Conservation (phyloP, 106 monocot species). For the Dendrobium officinale region DNA sequence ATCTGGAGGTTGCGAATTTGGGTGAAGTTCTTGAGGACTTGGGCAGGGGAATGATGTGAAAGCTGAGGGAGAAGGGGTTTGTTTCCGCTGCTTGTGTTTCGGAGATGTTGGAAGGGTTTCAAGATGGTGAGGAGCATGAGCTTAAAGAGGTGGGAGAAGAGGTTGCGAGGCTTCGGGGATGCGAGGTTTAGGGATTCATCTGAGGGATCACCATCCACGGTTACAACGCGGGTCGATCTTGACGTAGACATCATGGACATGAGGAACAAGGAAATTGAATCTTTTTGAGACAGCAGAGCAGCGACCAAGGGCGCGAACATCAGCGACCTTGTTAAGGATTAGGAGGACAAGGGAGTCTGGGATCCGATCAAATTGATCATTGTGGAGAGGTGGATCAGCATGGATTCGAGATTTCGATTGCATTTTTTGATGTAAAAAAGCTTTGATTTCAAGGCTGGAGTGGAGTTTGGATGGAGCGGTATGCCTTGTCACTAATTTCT, state of each 20-base stretch:
- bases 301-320: conserved; percentile 67
- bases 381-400: conserved; percentile 27
- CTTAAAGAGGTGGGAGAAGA: conserved; percentile 64
- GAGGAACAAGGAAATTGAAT: conserved; percentile 57
- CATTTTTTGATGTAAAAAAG: neutral
- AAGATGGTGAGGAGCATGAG: conserved; percentile 48
- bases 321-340: conserved; percentile 69
- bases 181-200: conserved; percentile 44
- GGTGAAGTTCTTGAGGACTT: conserved; percentile 72
- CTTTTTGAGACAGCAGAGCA: conserved; percentile 65
- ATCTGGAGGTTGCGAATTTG: conserved; percentile 48
- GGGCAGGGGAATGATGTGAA: conserved; percentile 69
- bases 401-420: neutral
- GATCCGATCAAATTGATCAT: conserved; percentile 55
- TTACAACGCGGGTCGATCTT: conserved; percentile 73
- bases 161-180: conserved; percentile 40
- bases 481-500: neutral
- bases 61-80: conserved; percentile 63
- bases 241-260: conserved; percentile 60
- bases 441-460: neutral
- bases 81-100: conserved; percentile 28
- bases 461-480: too few species aligned
- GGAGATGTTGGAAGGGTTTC: conserved; percentile 55
- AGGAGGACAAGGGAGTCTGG: conserved; percentile 69
- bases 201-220: conserved; percentile 45